Percentiles rank a stretch among this genome's conserved stretches.
Conservation (phyloP, 768 basidiomycete species). For the Pleurotus tuber-regium region DNA sequence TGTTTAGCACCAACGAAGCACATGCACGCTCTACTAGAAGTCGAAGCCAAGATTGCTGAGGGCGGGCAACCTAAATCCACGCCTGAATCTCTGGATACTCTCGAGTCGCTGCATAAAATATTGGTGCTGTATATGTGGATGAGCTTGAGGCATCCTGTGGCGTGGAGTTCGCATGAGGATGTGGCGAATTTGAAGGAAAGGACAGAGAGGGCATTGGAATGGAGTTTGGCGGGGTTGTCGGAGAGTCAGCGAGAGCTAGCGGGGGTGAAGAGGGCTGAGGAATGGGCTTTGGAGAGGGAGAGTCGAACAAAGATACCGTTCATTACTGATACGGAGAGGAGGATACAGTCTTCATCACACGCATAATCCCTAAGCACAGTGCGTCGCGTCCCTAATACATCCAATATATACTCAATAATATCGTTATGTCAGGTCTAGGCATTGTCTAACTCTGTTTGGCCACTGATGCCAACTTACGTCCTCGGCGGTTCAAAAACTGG, state of each 20-base stretch:
- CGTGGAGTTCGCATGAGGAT: constrained; percentile 55
- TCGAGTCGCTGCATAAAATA: constrained; percentile 79
- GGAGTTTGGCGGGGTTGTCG: constrained; percentile 47
- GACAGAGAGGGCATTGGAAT: constrained; percentile 68
- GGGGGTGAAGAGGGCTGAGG: too few species aligned
- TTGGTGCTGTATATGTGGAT: constrained; percentile 86
- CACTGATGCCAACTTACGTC: too few species aligned
- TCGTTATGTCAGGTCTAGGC: too few species aligned
- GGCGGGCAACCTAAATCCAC: constrained; percentile 6
- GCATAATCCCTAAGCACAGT: too few species aligned
- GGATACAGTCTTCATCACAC: too few species aligned
- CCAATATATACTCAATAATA: too few species aligned
- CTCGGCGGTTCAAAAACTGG: too few species aligned
- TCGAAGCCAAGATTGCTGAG: constrained; percentile 26
- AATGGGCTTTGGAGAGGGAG: too few species aligned
- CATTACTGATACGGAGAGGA: too few species aligned
- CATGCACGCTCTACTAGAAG: constrained; percentile 36
- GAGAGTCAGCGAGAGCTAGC: neutral
- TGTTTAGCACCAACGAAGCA: constrained; percentile 35
- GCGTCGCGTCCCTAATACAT: too few species aligned
- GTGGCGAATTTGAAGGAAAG: constrained; percentile 56
- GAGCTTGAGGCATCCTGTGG: constrained; percentile 61
- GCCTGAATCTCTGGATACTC: constrained; percentile 20
- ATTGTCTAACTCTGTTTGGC: too few species aligned
- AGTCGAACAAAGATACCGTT: too few species aligned